Evolutionary conservation across 164 flowering plant genomes (phyloP), one percentile per base, ranked within the genome.

Genomic region (Aristolochia contorta): DNA sequence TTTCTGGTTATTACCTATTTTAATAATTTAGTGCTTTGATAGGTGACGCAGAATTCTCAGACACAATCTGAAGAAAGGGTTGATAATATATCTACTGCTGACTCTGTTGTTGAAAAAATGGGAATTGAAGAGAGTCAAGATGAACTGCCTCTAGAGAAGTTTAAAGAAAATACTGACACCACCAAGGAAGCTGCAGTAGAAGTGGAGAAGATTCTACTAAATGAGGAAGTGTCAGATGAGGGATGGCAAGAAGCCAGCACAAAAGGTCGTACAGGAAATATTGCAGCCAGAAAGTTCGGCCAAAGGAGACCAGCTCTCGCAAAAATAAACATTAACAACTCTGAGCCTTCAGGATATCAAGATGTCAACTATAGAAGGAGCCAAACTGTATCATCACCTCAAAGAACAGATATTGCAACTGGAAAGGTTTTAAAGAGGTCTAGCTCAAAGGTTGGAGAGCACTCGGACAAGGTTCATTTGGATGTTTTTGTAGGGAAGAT

Each of bases 231-330:
- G 13, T 85, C 88, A 47, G 89, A 83, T 67, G 89, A 87, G 70
- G 97, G 97, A 43, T 91, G 96, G 97, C 91, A 83, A 77, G 97
- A 91, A 80, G 96, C 97, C 55, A 79, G 50, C 67, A 58, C 91
- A 54, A 84, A 81, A 72, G 81, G 82, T 30, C 75, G 88, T 1
- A 69, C 79, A 5, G 77, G 71, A 25, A 75, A 67, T 68, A 67
- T 57, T 47, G 65, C 71, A n/a, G 60, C 77, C n/a, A 62, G 72
- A 49, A 86, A 74, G 71, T 75, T 70, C 59, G 58, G 69, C 56
- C 67, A 57, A 46, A 78, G 80, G 59, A 68, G 67, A 32, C 85
- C 81, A 47, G 61, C 72, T 56, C 78, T 78, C 54, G 67, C 75
- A 46, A 84, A 81, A 70, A 68, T 80, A 55, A 83, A 75, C 30